Evolutionary conservation across 805 yeast species (phyloP).

Genomic region (Kazachstania kunashirensis): DNA sequence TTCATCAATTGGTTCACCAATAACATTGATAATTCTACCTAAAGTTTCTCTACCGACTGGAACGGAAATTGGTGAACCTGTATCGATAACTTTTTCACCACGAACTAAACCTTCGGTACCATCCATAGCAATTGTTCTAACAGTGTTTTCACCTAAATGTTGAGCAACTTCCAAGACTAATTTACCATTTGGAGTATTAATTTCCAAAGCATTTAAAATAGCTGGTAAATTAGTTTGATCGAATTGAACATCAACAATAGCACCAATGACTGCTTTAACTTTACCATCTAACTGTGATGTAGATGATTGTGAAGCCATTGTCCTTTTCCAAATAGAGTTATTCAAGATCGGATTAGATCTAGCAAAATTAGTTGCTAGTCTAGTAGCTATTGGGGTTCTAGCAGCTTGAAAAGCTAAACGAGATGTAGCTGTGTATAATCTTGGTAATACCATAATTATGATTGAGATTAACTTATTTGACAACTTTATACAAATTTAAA

Average conservation of each 20-base stretch:
- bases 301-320: constrained; percentile 35
- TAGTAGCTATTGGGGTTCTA: constrained; percentile 59
- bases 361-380: constrained; percentile 1
- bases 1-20: constrained; percentile 99
- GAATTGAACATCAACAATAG: constrained; percentile 98
- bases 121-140: constrained; percentile 99
- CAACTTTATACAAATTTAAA: neutral
- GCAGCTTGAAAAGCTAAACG: constrained; percentile 86
- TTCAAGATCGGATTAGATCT: constrained; percentile 1
- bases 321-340: constrained; percentile 2
- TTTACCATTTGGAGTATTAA: constrained; percentile 67
- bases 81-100: constrained; percentile 85
- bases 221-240: constrained; percentile 96
- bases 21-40: constrained; percentile 96
- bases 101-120: constrained; percentile 99
- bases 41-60: constrained; percentile 99
- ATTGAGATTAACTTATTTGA: neutral
- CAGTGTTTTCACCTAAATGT: constrained; percentile 99
- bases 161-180: constrained; percentile 97
- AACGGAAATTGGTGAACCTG: constrained; percentile 97
- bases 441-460: constrained; percentile 45
- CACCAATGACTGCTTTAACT: constrained; percentile 97
- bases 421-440: constrained; percentile 55
- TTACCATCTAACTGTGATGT: constrained; percentile 59
- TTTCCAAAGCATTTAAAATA: constrained; percentile 90